Conservation (phyloP, 345 rosid species). For the Salix viminalis region DNA sequence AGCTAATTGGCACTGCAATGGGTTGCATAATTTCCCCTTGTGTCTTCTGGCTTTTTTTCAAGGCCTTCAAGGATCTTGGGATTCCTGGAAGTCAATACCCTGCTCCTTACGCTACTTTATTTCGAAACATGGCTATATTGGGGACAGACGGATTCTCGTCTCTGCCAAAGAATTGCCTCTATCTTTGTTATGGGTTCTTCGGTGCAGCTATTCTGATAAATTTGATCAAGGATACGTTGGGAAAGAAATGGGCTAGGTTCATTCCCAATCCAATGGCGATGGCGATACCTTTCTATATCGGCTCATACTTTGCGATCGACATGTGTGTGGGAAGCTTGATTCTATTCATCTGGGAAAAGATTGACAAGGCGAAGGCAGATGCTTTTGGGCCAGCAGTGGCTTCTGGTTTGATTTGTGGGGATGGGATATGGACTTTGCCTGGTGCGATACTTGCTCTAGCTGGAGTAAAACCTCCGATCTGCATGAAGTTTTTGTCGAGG, state of each 20-base stretch:
- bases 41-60: constrained; percentile 32
- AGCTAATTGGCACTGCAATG: constrained; percentile 28
- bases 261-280: constrained; percentile 45
- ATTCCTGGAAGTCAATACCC: neutral
- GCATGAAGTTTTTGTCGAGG: constrained; percentile 40
- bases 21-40: constrained; percentile 26
- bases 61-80: constrained; percentile 16
- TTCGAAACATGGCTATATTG: neutral
- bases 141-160: neutral
- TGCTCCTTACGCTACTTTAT: neutral
- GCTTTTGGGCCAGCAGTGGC: constrained; percentile 32
- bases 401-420: constrained; percentile 35
- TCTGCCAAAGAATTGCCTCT: neutral
- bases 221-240: constrained; percentile 15
- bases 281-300: constrained; percentile 41
- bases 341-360: constrained; percentile 29
- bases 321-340: constrained; percentile 41
- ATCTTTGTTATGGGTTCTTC: constrained; percentile 42
- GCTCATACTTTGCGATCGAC: constrained; percentile 42
- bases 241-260: constrained; percentile 7
- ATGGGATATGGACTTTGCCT: neutral
- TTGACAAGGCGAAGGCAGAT: constrained; percentile 25
- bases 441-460: constrained; percentile 26
- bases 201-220: constrained; percentile 26
- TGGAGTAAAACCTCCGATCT: constrained; percentile 37